A percentile compares a stretch with the other conserved stretches of the same genome.
phyloP scores from a whole-genome alignment of 495 filamentous ascomycete species.

The Penicillium arizonense region DNA sequence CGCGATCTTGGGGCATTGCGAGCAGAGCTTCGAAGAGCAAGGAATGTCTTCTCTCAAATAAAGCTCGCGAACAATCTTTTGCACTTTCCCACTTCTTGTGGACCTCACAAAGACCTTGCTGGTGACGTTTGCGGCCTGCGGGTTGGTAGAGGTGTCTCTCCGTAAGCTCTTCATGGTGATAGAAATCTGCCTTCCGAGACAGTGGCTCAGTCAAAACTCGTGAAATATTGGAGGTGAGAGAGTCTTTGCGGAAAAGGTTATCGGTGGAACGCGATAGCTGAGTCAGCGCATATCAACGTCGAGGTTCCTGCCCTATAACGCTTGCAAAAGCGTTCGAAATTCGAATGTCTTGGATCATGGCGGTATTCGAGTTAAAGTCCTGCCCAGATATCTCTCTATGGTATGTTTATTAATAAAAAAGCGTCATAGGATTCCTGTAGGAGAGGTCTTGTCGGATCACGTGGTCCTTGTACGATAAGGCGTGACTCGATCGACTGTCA shows the following conservation, averaged over 20 bases:
- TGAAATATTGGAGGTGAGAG: constrained; percentile 16
- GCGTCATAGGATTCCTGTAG: too few relatives aligned
- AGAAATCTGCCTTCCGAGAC: constrained; percentile 14
- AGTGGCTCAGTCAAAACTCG: constrained; percentile 5
- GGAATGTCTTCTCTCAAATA: constrained; percentile 96
- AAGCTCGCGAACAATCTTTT: constrained; percentile 96
- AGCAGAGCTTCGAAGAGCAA: constrained; percentile 90
- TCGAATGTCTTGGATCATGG: too few relatives aligned
- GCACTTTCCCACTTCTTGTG: constrained; percentile 91
- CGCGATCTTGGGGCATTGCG: constrained; percentile 63
- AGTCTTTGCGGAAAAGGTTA: constrained; percentile 26
- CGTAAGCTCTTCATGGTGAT: constrained; percentile 86
- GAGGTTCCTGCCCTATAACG: too few relatives aligned
- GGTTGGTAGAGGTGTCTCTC: constrained; percentile 66
- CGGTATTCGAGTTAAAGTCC: too few relatives aligned
- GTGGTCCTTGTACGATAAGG: too few relatives aligned
- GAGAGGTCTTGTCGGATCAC: too few relatives aligned
- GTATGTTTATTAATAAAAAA: too few relatives aligned
- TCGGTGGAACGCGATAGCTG: constrained; percentile 22
- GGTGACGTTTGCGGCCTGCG: constrained; percentile 71
- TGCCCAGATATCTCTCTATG: too few relatives aligned
- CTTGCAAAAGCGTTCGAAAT: too few relatives aligned
- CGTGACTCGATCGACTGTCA: too few relatives aligned
- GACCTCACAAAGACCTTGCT: constrained; percentile 94
- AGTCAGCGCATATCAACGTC: constrained; percentile 15